phyloP scores from a whole-genome alignment of 371 early-diverging fungal genomes.

The Lichtheimia ramosa region DNA sequence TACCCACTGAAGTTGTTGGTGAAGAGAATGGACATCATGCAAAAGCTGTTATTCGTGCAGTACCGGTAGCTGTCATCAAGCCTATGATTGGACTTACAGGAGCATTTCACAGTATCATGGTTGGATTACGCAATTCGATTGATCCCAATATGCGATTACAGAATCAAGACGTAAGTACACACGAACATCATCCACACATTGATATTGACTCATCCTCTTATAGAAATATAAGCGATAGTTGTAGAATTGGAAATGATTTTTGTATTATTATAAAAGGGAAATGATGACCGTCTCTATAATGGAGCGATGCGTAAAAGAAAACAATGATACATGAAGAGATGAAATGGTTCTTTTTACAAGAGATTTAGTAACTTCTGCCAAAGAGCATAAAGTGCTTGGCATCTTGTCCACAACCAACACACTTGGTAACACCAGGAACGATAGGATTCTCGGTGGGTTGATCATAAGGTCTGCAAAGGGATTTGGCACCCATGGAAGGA shows the following conservation, averaged over 20 bases:
- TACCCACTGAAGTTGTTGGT: slow-evolving; percentile 84
- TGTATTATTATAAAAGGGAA: slow-evolving; percentile 6
- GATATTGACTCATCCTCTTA: not conserved
- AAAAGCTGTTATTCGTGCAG: slow-evolving; percentile 83
- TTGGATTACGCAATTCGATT: slow-evolving; percentile 87
- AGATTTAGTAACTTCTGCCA: slow-evolving; percentile 87
- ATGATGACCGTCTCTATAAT: not conserved
- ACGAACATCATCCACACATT: too few relatives aligned
- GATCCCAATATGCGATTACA: slow-evolving; percentile 80
- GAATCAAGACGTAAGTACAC: slow-evolving; percentile 83
- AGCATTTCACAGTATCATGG: slow-evolving; percentile 88
- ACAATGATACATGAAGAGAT: not conserved
- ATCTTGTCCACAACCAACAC: slow-evolving; percentile 78
- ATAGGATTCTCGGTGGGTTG: slow-evolving; percentile 84
- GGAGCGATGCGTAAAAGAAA: not conserved
- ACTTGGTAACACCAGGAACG: slow-evolving; percentile 77
- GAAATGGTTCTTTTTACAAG: not conserved
- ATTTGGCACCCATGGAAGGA: slow-evolving; percentile 99
- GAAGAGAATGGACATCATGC: slow-evolving; percentile 52
- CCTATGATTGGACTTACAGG: slow-evolving; percentile 96
- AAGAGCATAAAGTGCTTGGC: slow-evolving; percentile 88
- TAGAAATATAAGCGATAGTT: slow-evolving; percentile 14
- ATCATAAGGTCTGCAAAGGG: slow-evolving; percentile 97
- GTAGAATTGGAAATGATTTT: not conserved
- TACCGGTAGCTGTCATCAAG: slow-evolving; percentile 92